Base-by-base conservation (phyloP, 2,329 filamentous ascomycete genomes). In the Pseudogymnoascus sp. region DNA sequence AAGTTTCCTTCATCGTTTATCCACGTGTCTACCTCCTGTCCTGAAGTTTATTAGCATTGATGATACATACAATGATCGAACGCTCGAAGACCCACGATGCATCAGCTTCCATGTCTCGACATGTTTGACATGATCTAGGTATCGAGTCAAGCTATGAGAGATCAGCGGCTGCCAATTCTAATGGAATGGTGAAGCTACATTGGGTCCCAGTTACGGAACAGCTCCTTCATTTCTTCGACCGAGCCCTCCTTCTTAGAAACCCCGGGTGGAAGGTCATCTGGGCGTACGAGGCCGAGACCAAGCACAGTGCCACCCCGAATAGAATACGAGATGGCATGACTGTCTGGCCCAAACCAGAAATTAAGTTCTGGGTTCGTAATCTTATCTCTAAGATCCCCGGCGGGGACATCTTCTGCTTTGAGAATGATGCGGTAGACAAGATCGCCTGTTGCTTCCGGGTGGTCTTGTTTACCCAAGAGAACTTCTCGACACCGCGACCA, bases 51-150 rank as follows among this genome's bases (percentile, higher is more conserved):
- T 55, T 16, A 55, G 16, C 16, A 55, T 55, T 33, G n/a, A 21
- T 19, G 2, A 55, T 33, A 10, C 2, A 19, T 6, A 7, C 29
- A 55, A 5, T 21, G 10, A n/a, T 14, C 6, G 2, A 12, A 55
- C 6, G n/a, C 29, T 14, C 26, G 0, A 14, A 21, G n/a, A 33
- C 49, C 19, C 49, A 55, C 49, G 49, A 35, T 55, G 49, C 82
- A 89, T 85, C 35, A 90, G 71, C 69, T 84, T 87, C 88, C 87
- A 90, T 71, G 89, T 90, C 39, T 85, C 81, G 0, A 89, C 84
- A 1, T 73, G 78, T 38, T 82, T 78, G 0, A 88, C 84, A 45
- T 79, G 77, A 2, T 74, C 72, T 11, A 79, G 65, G 55, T 80
- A 76, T 61, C 72, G 70, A 0, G 65, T 69, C 26, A 82, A 61